phyloP scores from a whole-genome alignment of 2,329 filamentous ascomycete genomes.

The Sporothrix inflata region DNA sequence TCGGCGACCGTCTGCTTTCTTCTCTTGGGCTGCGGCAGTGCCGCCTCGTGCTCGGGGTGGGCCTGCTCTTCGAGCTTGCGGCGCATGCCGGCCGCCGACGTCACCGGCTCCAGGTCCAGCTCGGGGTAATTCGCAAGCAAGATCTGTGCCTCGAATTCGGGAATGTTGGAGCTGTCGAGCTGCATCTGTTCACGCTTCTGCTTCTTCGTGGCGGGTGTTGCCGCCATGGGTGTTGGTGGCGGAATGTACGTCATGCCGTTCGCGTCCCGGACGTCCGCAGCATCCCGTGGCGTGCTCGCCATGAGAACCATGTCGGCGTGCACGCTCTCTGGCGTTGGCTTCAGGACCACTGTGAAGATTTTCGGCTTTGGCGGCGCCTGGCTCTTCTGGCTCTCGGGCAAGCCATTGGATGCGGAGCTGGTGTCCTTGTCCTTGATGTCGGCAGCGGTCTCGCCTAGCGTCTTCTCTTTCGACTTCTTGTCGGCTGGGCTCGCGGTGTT shows the following conservation, averaged over 20 bases:
- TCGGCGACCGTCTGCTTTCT: slow-evolving; percentile 94
- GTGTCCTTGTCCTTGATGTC: slow-evolving; percentile 60
- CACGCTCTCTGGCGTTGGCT: slow-evolving; percentile 76
- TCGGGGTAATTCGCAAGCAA: slow-evolving; percentile 73
- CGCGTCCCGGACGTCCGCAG: slow-evolving; percentile 26
- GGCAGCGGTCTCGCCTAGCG: slow-evolving; percentile 43
- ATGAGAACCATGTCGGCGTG: slow-evolving; percentile 75
- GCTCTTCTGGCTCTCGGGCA: slow-evolving; percentile 49
- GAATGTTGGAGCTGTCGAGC: slow-evolving; percentile 72
- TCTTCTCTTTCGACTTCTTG: slow-evolving; percentile 46
- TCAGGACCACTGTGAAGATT: slow-evolving; percentile 78
- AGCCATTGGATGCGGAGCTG: slow-evolving; percentile 44
- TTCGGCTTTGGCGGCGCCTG: slow-evolving; percentile 61
- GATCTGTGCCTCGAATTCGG: slow-evolving; percentile 76
- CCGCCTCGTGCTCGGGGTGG: slow-evolving; percentile 76
- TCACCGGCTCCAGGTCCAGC: slow-evolving; percentile 76
- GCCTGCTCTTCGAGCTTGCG: slow-evolving; percentile 70
- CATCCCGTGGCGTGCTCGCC: slow-evolving; percentile 66
- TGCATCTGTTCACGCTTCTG: slow-evolving; percentile 74
- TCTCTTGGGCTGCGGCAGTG: slow-evolving; percentile 81
- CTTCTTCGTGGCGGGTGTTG: slow-evolving; percentile 65
- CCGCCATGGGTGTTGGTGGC: slow-evolving; percentile 68
- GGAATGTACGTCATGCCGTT: slow-evolving; percentile 47
- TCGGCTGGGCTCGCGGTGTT: slow-evolving; percentile 36
- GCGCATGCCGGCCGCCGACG: slow-evolving; percentile 69